A percentile compares a stretch with the other conserved stretches of the same genome.
Evolutionary conservation across 345 rosid genomes (phyloP).

Genomic region (Bruguiera parviflora): DNA sequence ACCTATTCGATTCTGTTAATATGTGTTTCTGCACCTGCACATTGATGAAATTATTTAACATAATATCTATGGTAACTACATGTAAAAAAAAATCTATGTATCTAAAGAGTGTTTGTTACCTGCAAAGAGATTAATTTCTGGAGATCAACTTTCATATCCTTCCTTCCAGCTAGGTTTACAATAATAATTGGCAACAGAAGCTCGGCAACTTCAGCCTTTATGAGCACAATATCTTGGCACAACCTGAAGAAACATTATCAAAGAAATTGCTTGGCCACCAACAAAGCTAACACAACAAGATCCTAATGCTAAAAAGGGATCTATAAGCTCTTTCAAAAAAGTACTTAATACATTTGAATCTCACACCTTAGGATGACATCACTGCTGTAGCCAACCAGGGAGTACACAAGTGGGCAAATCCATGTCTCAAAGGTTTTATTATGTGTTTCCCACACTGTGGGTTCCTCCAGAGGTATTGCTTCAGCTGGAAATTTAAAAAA

Average conservation of each 20-base stretch:
- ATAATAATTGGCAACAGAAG: constrained; percentile 69
- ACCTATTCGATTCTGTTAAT: constrained; percentile 61
- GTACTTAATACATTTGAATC: neutral
- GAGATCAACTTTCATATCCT: constrained; percentile 45
- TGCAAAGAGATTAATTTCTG: constrained; percentile 58
- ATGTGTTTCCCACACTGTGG: constrained; percentile 67
- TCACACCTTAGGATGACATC: constrained; percentile 74
- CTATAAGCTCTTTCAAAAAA: constrained; percentile 1
- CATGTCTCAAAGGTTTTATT: constrained; percentile 73
- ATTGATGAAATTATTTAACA: constrained; percentile 2
- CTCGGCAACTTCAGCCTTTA: constrained; percentile 89
- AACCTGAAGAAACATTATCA: constrained; percentile 43
- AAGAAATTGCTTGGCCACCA: neutral
- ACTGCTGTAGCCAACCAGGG: constrained; percentile 61
- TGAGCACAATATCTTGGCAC: constrained; percentile 74
- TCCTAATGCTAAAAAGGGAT: constrained; percentile 7
- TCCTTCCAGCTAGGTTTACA: constrained; percentile 70
- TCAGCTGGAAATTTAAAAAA: constrained; percentile 46
- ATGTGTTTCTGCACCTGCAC: constrained; percentile 73
- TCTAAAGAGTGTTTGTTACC: constrained; percentile 39
- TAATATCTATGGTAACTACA: neutral
- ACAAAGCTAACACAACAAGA: constrained; percentile 5
- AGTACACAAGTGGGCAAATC: constrained; percentile 87
- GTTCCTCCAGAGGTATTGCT: constrained; percentile 53
- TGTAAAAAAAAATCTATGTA: too few relatives aligned